Evolutionary conservation across 192 early-diverging fungal species (phyloP).

Genomic region (Phycomyces nitens): DNA sequence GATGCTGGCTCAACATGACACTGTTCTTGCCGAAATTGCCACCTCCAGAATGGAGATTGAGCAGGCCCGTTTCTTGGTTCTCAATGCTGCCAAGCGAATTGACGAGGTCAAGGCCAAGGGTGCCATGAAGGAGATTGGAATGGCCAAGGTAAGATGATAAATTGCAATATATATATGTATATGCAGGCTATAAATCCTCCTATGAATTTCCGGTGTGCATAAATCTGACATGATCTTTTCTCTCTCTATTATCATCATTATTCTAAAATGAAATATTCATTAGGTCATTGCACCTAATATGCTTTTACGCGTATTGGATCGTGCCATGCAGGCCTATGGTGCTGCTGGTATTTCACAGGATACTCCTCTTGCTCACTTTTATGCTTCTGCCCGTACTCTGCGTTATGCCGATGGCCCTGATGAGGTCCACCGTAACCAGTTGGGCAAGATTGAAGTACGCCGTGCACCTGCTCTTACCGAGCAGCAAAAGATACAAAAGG

Average conservation of each 20-base stretch:
- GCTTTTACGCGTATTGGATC: constrained; percentile 74
- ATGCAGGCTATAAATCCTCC: neutral
- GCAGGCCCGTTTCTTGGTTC: constrained; percentile 87
- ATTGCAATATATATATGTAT: too few species aligned
- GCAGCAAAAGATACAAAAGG: constrained; percentile 18
- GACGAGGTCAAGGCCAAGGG: constrained; percentile 84
- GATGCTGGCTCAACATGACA: constrained; percentile 78
- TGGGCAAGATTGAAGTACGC: constrained; percentile 73
- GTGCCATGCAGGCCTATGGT: constrained; percentile 91
- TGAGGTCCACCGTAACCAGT: constrained; percentile 58
- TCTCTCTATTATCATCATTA: neutral
- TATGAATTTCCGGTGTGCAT: too few species aligned
- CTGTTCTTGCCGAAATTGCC: constrained; percentile 77
- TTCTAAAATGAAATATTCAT: neutral
- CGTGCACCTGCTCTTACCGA: constrained; percentile 43
- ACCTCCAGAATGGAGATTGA: constrained; percentile 89
- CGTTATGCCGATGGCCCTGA: constrained; percentile 84
- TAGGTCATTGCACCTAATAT: constrained; percentile 71
- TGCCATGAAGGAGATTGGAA: constrained; percentile 92
- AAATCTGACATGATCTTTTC: constrained; percentile 1
- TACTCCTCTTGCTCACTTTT: constrained; percentile 78
- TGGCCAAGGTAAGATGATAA: constrained; percentile 77
- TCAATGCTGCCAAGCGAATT: constrained; percentile 88
- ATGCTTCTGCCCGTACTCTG: constrained; percentile 75
- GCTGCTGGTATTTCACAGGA: constrained; percentile 90